Evolutionary conservation across 257 asterid species (phyloP), one percentile per base, ranked within the genome.

Genomic region (Cynanchum wilfordii): DNA sequence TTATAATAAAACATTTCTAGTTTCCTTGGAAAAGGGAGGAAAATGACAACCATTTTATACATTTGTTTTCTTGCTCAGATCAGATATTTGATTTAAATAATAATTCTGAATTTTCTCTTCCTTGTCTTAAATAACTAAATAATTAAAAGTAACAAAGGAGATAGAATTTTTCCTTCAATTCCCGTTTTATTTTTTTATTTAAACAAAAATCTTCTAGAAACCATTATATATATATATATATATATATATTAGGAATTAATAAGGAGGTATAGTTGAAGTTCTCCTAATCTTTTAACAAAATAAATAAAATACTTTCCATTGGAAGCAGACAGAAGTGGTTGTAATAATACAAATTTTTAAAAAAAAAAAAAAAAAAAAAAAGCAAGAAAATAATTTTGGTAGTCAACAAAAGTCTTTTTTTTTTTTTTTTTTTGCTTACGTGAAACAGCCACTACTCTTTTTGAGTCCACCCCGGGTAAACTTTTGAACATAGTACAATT

Each of bases 1-100:
- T 4, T 0, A 38, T 5, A 38, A 38, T n/a, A 38, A 38, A 38
- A 38, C 7, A 38, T 60, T 73, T 56, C 19, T 62, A 33, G 56
- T 71, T 57, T 66, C 77, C 70, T 45, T 66, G 44, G 1, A 78
- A 71, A 29, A 24, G 44, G n/a, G 49, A 51, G 59, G 74, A 75
- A 7, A 57, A 49, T 57, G 69, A 75, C 78, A 57, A 45, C 50
- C 10, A 2, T 36, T 7, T 45, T 45, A 2, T 45, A 45, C 50
- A 0, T 45, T 45, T 45, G 13, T 45, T 45, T 45, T 11, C 13
- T 45, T 36, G 40, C 40, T 36, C n/a, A n/a, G n/a, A n/a, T n/a
- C n/a, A n/a, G n/a, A n/a, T n/a, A n/a, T n/a, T n/a, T n/a, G 40
- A 36, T 36, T 36, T 36, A 36, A 36, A 36, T 36, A 36, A 36